Conservation (phyloP, 345 rosid genomes). For the Kandelia obovata region DNA sequence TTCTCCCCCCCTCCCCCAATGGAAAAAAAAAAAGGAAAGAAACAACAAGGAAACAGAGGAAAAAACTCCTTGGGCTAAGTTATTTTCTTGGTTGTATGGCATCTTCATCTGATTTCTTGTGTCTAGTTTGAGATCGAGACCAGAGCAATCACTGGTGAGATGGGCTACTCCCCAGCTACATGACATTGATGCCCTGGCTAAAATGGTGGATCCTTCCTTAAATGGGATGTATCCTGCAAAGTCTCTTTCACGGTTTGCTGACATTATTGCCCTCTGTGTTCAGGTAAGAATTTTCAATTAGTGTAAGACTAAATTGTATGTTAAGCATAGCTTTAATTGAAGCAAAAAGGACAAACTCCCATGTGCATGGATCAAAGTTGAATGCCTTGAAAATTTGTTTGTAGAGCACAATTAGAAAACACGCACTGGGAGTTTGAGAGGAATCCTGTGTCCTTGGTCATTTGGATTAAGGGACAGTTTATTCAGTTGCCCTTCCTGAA, state of each 20-base stretch:
- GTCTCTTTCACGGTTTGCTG: slow-evolving; percentile 95
- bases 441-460: no score
- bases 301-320: neutral
- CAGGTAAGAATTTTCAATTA: slow-evolving; percentile 52
- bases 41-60: no score
- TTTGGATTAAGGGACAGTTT: no score
- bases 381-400: no score
- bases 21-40: no score
- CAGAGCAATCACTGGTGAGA: slow-evolving; percentile 96
- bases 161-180: slow-evolving; percentile 99
- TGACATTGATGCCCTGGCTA: slow-evolving; percentile 91
- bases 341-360: no score
- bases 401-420: no score
- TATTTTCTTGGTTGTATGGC: neutral
- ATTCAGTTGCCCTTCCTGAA: neutral
- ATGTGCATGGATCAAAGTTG: no score
- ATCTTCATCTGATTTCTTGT: slow-evolving; percentile 1
- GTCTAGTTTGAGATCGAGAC: slow-evolving; percentile 73
- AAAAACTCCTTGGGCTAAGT: no score
- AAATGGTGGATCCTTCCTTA: slow-evolving; percentile 92
- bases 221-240: slow-evolving; percentile 99
- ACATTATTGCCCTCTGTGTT: slow-evolving; percentile 92
- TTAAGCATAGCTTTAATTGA: neutral
- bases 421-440: no score
- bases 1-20: no score